Base-by-base conservation (phyloP, 148 eudicot species). In the Hydrangea macrophylla region DNA sequence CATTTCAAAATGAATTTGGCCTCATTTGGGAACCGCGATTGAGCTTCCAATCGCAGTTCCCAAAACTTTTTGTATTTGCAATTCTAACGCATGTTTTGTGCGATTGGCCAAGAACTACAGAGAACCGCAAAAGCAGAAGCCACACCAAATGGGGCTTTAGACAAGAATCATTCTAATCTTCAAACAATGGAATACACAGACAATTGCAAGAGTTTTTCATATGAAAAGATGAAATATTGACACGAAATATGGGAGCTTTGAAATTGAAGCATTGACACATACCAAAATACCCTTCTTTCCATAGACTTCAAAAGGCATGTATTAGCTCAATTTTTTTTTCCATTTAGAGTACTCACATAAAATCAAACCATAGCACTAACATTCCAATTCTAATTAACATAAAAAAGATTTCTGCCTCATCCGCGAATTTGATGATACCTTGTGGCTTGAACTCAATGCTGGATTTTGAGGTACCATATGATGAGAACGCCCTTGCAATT, bases 351-450 rank as follows among this genome's bases (percentile, higher is more conserved):
- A 42, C 11, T 42, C 50, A 42, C 50, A 42, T 42, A 42, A 42
- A 1, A 42, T 25, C 44, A 51, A 17, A 13, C 31, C 35, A 50
- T 26, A 36, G 50, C 39, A 36, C n/a, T 39, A 22, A 32, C 9
- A 2, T 32, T 45, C 22, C 15, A 27, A 39, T 26, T 27, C 27
- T 32, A 1, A 54, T 27, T 23, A 37, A 12, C 40, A 18, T 5
- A 4, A 55, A 44, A 27, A 22, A 32, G 26, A 48, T 55, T 31
- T 32, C 26, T 25, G 50, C 10, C 23, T 54, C 48, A 62, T 63
- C 75, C 74, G 15, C 37, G 67, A 32, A 79, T 31, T 45, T 66
- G 75, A 54, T 66, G 75, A 54, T 72, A 69, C 70, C 72, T 69
- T 13, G 70, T 56, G 18, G 80, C 13, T 61, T 79, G 79, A 50